Base-by-base conservation (phyloP, 768 basidiomycete genomes). In the Boletus pseudo-olivaceus region DNA sequence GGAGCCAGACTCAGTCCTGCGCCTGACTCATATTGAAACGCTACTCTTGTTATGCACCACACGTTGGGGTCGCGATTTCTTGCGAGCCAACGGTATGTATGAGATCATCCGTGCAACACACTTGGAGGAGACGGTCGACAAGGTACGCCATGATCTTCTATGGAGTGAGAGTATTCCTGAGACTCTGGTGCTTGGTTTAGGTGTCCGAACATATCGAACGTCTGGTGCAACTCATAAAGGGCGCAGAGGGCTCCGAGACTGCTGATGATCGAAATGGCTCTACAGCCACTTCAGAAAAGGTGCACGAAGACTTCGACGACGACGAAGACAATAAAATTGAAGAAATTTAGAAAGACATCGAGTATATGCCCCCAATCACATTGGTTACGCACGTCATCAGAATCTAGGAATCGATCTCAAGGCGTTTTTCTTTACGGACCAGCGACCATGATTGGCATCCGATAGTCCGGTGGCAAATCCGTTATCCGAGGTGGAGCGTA, bases 11-110 rank as follows among this genome's bases (percentile, higher is more conserved):
- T 61, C 83, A 0, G 80, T 76, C 2, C 78, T 98, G 45, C 84
- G 96, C 0, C 73, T 91, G 46, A 91, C 84, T 27, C 87, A 90
- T 62, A 76, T 98, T n/a, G 96, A 98, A 72, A 89, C 92, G 0
- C 75, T 99, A 19, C 79, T 98, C 0, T 72, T 99, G 39, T 76
- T 98, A 0, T 94, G 91, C 59, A 92, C 93, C 10, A 94, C 91
- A 1, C 84, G 85, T 23, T 90, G 88, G 82, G 95, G 93, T 1
- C 82, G 97, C 14, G 88, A 95, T 51, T 82, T 84, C 51, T 76
- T 93, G 54, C 79, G 97, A 29, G 73, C 76, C 23, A 78, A 89
- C 55, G 96, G 95, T 0, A 88, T 89, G 7, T 98, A 98, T 69
- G 85, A 88, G 67, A 85, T 98, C 44, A 74, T 98, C 26, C 78